Evolutionary conservation across 2,329 filamentous ascomycete genomes (phyloP), one percentile per base, ranked within the genome.

Genomic region (Tolypocladium endophyticum): DNA sequence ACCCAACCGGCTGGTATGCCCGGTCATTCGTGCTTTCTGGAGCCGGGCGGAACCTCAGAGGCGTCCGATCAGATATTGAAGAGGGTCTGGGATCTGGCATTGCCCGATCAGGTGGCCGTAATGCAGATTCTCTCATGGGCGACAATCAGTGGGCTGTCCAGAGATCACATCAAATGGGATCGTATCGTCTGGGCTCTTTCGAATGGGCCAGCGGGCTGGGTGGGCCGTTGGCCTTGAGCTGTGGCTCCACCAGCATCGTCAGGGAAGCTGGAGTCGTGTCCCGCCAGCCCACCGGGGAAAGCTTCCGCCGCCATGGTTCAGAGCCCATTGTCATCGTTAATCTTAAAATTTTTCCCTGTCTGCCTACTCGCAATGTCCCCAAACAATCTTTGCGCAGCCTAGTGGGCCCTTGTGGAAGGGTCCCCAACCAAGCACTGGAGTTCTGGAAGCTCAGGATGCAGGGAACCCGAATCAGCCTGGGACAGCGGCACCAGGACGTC

Each of bases 211-310:
- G 35, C 35, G 35, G 35, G 30, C 20, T n/a, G 14, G 23, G 47
- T 53, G 50, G 50, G 35, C 50, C 50, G 33, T 23, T 18, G 30
- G 33, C 47, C 12, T 54, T 28, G 18, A 52, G 18, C 47, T 33
- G 28, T 52, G 28, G 47, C 9, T n/a, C 47, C 47, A 52, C 47
- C 28, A 20, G 8, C 28, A 20, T 52, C 47, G 45, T 11, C 18
- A 52, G 47, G 47, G 50, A 35, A 53, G 50, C 50, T 35, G 18
- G 50, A 25, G 9, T 56, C 18, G 20, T 28, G 38, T 25, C 38
- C 55, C 65, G 43, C 43, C 43, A 9, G 61, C 70, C 41, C 43
- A 60, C 70, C 71, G 69, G 70, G 69, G 69, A 72, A 71, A 30
- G 47, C 65, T 71, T 71, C 69, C 70, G 69, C 62, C 50, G 55